A percentile compares a stretch with the other conserved stretches of the same genome.
Conservation (phyloP, 495 filamentous ascomycete species). For the Penicillium longicatenatum region DNA sequence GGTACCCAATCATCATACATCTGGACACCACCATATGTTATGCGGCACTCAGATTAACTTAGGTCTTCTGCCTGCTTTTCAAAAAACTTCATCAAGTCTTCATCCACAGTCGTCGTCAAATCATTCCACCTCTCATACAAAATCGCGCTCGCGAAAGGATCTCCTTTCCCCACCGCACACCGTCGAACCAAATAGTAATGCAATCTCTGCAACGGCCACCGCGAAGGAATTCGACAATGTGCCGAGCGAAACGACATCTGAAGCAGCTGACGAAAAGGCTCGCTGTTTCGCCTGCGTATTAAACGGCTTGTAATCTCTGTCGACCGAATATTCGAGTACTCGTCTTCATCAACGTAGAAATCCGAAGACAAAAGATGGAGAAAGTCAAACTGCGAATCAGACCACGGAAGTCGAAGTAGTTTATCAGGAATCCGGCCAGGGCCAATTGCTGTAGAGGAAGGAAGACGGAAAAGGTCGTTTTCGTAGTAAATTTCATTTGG, state of each 20-base stretch:
- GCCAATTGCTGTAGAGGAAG: conserved; percentile 19
- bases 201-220: conserved; percentile 33
- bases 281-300: conserved; percentile 37
- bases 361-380: conserved; percentile 35
- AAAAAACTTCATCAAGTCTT: conserved; percentile 26
- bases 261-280: conserved; percentile 36
- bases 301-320: conserved; percentile 21
- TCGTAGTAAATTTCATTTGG: conserved; percentile 26
- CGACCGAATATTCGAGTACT: conserved; percentile 13
- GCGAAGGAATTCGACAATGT: conserved; percentile 32
- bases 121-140: conserved; percentile 37
- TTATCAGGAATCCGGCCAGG: conserved; percentile 42
- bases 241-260: conserved; percentile 29
- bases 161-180: conserved; percentile 31
- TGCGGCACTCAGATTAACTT: too few relatives aligned
- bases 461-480: conserved; percentile 38
- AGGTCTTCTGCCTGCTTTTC: background rate
- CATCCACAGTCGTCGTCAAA: conserved; percentile 19
- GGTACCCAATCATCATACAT: too few relatives aligned
- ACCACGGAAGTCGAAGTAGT: conserved; percentile 48
- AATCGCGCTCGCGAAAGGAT: conserved; percentile 40
- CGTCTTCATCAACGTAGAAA: conserved; percentile 41
- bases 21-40: too few relatives aligned
- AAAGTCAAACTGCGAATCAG: conserved; percentile 42
- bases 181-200: conserved; percentile 34